Base-by-base conservation (phyloP, 2,329 filamentous ascomycete species). In the Alternaria consortialis region DNA sequence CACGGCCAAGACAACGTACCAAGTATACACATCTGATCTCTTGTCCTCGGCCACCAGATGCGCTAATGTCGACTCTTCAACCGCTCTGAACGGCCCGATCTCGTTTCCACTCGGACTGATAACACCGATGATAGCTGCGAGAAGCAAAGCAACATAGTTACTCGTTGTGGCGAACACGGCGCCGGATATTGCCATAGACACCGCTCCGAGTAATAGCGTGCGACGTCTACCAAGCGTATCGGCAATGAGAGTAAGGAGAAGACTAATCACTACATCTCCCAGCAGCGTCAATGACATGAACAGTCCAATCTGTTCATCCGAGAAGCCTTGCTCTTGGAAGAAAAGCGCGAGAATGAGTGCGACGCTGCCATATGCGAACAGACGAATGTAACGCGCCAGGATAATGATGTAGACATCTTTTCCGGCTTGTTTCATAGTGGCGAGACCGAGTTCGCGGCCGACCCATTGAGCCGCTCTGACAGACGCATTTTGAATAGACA, bases 281-380 rank as follows among this genome's bases (percentile, higher is more conserved):
- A 80, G 66, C 15, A 80, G 60, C 0, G 79, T 80, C 47, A 80
- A 62, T 2, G 79, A 80, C 76, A 80, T 80, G 64, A 80, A 80
- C 3, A 80, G 59, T 0, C 79, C 79, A 46, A 80, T 80, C 9
- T 73, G 68, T 39, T 64, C 68, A 37, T 80, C 79, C 0, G 78
- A 71, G 29, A 79, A 74, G 2, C 70, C 71, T 7, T 79, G 67
- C 12, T 70, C 67, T 57, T 72, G 66, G 46, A 80, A 77, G 58
- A 77, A 79, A 1, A 79, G 65, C 0, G 77, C 79, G 0, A 80
- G 63, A 11, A 80, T 74, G 1, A 80, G 74, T 0, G 75, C 74
- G 4, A 74, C 71, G 8, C 73, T 71, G 20, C 79, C 78, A 56
- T 77, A 80, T 0, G 77, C 78, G 27, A 75, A 69, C 34, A 80